Percentiles rank a stretch among this genome's conserved stretches.
Conservation (phyloP, 192 early-diverging fungal genomes). For the Pecoramyces ruminantium region DNA sequence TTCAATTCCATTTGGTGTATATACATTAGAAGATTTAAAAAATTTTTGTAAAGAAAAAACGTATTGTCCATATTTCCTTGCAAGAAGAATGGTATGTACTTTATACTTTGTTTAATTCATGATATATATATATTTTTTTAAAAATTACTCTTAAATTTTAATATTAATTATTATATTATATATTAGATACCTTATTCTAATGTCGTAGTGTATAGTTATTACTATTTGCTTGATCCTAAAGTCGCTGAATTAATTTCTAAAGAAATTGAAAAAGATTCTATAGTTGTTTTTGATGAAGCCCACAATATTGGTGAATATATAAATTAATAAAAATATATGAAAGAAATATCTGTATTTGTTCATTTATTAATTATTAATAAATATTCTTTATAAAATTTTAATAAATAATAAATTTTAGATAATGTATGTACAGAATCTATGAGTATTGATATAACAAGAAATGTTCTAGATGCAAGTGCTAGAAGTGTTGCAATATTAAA, state of each 20-base stretch:
- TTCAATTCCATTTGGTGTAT: conserved; percentile 72
- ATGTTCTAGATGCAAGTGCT: conserved; percentile 77
- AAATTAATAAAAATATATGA: too few species aligned
- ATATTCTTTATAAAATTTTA: neutral
- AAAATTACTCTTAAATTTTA: too few species aligned
- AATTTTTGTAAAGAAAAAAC: conserved; percentile 52
- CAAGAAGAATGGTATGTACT: conserved; percentile 56
- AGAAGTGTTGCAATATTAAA: conserved; percentile 53
- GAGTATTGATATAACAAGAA: conserved; percentile 81
- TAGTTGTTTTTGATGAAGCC: conserved; percentile 99
- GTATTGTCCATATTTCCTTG: conserved; percentile 90
- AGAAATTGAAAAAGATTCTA: conserved; percentile 82
- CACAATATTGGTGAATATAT: conserved; percentile 99
- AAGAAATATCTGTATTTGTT: too few species aligned
- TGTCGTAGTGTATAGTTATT: conserved; percentile 95
- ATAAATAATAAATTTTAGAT: conserved; percentile 25
- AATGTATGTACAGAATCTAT: conserved; percentile 97
- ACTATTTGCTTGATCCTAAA: conserved; percentile 99
- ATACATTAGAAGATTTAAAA: conserved; percentile 88
- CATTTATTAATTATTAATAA: neutral
- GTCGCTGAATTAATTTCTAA: conserved; percentile 93
- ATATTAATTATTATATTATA: neutral
- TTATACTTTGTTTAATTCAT: too few species aligned
- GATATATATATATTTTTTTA: too few species aligned
- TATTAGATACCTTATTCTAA: conserved; percentile 68